Evolutionary conservation across 305 asterid species (phyloP), one percentile per base, ranked within the genome.

Genomic region (Fraxinus baroniana): DNA sequence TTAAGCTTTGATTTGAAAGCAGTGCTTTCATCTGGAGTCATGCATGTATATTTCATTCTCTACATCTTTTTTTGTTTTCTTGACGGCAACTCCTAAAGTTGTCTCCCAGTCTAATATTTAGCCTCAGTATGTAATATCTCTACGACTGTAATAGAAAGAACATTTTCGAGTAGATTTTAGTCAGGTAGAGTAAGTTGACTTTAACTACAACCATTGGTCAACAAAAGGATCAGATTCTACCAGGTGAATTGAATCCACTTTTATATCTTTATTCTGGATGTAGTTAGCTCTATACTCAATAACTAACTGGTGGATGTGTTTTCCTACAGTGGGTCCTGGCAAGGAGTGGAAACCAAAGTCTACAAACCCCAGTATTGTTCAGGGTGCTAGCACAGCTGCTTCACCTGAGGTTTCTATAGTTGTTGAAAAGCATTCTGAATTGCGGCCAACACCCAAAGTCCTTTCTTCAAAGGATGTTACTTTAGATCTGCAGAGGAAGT

Each of bases 311-410:
- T 55, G 46, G 24, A 71, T 74, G 28, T 85, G 73, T 26, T 81
- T 87, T 86, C 60, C 74, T 82, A 76, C 89, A 91, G 93, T 85
- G 78, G 94, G 92, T 83, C 91, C 92, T 88, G 88, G 81, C 79
- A 94, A 91, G 87, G 98, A 92, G 90, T 94, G 99, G 98, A 94
- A 95, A 86, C 99, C 98, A 75, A 94, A 93, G 88, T 85, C 97
- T 80, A 37, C 90, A 17, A 90, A 85, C 86, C 82, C 90, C 88
- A 85, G 79, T 85, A 82, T 74, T 68, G 77, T 87, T 86, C 91
- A 86, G 80, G 90, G 86, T 80, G 84, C 85, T 60, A 78, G 81
- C 76, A 79, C 84, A 78, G 86, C 86, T 89, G 79, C 87, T 83
- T 86, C 90, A 13, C 60, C 92, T 33, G 95, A 89, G 79, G 89